Percentiles rank a stretch among this genome's conserved stretches.
Conservation (phyloP, 768 basidiomycete genomes). For the Russula olivacea region DNA sequence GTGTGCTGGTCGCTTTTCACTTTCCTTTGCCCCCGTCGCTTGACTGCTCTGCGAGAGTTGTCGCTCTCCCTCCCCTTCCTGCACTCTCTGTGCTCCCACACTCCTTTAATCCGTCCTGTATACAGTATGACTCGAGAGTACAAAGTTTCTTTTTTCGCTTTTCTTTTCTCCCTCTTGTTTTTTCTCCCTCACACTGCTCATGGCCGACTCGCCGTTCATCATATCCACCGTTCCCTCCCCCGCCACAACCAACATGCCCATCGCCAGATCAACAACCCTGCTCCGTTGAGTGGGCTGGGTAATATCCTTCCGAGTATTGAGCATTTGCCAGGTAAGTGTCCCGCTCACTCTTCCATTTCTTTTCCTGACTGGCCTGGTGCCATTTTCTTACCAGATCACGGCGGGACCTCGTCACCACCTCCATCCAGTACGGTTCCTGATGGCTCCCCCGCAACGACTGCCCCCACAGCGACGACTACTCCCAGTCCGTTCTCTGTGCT, state of each 20-base stretch:
- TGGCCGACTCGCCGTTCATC: neutral
- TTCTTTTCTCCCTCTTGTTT: conserved; percentile 11
- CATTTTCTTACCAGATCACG: neutral
- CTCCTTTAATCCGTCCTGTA: conserved; percentile 7
- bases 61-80: neutral
- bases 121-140: neutral
- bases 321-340: neutral
- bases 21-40: neutral
- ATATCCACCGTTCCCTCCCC: neutral
- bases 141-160: conserved; percentile 3
- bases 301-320: neutral
- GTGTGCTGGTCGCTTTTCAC: neutral
- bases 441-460: neutral
- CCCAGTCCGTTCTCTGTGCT: neutral
- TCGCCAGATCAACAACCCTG: neutral
- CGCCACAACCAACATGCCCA: neutral
- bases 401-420: neutral
- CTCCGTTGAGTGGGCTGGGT: neutral
- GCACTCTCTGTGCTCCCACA: conserved; percentile 19
- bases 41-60: neutral
- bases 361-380: neutral
- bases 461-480: neutral
- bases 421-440: neutral
- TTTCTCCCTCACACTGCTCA: conserved; percentile 7
- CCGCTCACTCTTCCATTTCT: neutral